Conservation (phyloP, 1,139 yeast genomes). For the Pneumocystis canis region DNA sequence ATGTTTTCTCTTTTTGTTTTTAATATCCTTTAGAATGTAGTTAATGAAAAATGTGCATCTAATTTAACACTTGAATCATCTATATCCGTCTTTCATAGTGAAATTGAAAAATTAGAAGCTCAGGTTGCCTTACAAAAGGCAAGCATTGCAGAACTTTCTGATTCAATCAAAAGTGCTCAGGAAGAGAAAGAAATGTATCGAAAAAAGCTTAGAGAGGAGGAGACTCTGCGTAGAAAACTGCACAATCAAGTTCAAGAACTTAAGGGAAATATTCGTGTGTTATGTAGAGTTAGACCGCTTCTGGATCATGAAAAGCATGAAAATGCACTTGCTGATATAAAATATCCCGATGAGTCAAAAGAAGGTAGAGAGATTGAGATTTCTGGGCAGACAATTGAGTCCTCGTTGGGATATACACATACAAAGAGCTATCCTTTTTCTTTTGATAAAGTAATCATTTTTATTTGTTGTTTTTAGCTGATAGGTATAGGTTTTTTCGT, state of each 20-base stretch:
- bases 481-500: constrained; percentile 42
- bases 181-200: constrained; percentile 15
- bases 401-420: constrained; percentile 20
- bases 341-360: constrained; percentile 39
- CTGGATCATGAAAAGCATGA: constrained; percentile 19
- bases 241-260: constrained; percentile 72
- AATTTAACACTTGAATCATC: constrained; percentile 15
- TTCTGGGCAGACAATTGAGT: constrained; percentile 18
- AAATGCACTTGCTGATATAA: constrained; percentile 25
- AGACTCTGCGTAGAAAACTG: constrained; percentile 42
- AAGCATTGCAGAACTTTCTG: constrained; percentile 9
- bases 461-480: not conserved
- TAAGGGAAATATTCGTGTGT: constrained; percentile 85
- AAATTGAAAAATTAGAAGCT: constrained; percentile 15
- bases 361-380: constrained; percentile 34
- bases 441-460: constrained; percentile 38
- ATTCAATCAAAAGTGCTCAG: not conserved
- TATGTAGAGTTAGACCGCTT: constrained; percentile 68
- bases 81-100: constrained; percentile 7
- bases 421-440: constrained; percentile 34
- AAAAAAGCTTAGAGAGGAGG: constrained; percentile 29
- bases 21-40: constrained; percentile 7
- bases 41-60: constrained; percentile 14
- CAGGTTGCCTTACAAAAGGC: constrained; percentile 11
- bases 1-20: not conserved